Evolutionary conservation across 169 alveolate genomes (phyloP), one percentile per base, ranked within the genome.

Genomic region (Ichthyophthirius multifiliis): DNA sequence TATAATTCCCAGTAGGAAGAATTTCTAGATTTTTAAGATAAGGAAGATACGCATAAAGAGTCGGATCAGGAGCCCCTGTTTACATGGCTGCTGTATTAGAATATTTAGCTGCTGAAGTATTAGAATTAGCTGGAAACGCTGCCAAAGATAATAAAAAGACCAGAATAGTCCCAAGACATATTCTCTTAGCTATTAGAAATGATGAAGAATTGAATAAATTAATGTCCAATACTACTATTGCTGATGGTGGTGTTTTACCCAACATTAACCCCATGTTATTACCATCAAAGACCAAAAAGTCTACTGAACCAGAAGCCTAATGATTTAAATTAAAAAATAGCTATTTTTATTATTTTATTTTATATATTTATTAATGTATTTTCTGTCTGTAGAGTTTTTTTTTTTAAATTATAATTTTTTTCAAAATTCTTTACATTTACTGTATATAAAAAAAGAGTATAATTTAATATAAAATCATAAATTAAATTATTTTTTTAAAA

Each of bases 1-100:
- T 98, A 47, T 98, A 97, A 93, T 98, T 98, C 98, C 99, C 99
- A 75, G 99, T 98, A 23, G 99, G 99, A 74, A 97, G 99, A 93
- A 96, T 98, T 85, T 98, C 99, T 63, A 94, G 99, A 86, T 98
- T 96, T 93, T 91, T 98, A 84, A 98, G 97, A 96, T 92, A 94
- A 85, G 99, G 99, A 65, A 93, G 99, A 82, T 98, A 96, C 92
- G 98, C 99, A 75, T 98, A 98, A 93, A 98, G 99, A 89, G 98
- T 98, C 73, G 99, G 99, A 81, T 98, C 99, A 43, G 99, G 99
- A 23, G 99, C 99, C 71, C 99, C 99, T 65, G 99, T 98, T 41
- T 98, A 97, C 95, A 88, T 98, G 80, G 99, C 99, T 32, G 99
- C 99, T 35, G 99, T 97, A 30, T 90, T 98, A 65, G 99, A 98